Evolutionary conservation across 2,329 filamentous ascomycete genomes (phyloP).

Genomic region (Aureobasidium subglaciale): DNA sequence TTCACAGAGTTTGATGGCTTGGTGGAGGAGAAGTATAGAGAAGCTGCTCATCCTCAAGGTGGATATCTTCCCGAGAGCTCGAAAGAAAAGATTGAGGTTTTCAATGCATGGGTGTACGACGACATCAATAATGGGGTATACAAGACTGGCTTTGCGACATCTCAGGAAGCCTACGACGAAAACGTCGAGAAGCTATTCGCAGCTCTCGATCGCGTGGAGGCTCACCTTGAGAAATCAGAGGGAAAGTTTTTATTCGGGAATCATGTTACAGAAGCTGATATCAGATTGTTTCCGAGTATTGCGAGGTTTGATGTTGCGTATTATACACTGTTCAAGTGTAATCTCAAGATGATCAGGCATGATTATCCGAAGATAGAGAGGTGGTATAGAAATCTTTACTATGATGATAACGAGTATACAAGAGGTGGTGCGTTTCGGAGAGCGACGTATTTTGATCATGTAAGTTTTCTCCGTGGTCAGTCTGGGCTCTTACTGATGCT

Average conservation of each 20-base stretch:
- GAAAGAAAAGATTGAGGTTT: constrained; percentile 62
- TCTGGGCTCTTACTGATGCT: constrained; percentile 4
- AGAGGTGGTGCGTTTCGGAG: constrained; percentile 36
- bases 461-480: constrained; percentile 21
- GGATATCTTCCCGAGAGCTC: constrained; percentile 62
- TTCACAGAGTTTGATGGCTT: constrained; percentile 67
- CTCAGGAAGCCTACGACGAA: constrained; percentile 72
- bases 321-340: constrained; percentile 78
- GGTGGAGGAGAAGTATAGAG: constrained; percentile 47
- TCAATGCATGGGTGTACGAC: constrained; percentile 74
- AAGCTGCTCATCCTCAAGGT: constrained; percentile 45
- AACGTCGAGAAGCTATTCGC: constrained; percentile 66
- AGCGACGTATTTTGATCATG: constrained; percentile 38
- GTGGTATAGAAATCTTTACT: constrained; percentile 43
- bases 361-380: constrained; percentile 47
- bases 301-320: constrained; percentile 69
- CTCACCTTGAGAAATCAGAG: constrained; percentile 52
- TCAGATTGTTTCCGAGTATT: constrained; percentile 64
- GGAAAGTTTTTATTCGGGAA: constrained; percentile 68
- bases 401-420: constrained; percentile 37
- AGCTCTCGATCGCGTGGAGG: constrained; percentile 69
- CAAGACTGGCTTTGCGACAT: constrained; percentile 70
- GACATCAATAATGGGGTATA: constrained; percentile 49
- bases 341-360: constrained; percentile 55
- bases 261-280: constrained; percentile 71